phyloP scores from a whole-genome alignment of 108 stramenopile species.

The Nannochloropsis gaditana region DNA sequence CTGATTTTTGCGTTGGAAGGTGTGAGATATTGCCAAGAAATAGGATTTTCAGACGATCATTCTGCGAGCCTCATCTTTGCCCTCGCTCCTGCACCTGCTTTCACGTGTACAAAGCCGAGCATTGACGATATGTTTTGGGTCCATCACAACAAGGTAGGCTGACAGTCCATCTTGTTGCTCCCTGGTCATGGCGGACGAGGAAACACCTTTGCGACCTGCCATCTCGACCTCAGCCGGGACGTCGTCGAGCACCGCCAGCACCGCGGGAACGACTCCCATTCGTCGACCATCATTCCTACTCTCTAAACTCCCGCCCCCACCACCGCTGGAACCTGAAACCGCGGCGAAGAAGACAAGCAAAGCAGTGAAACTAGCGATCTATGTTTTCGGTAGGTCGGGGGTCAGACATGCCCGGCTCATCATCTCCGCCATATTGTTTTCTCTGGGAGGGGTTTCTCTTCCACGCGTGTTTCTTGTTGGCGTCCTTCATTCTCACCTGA shows the following conservation, averaged over 20 bases:
- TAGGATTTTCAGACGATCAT: too few relatives aligned
- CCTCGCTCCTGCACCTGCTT: too few relatives aligned
- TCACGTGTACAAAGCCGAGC: too few relatives aligned
- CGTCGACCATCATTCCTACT: neutral
- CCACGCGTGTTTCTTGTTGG: neutral
- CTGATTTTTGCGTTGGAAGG: too few relatives aligned
- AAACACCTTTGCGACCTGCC: neutral
- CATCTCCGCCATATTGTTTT: too few relatives aligned
- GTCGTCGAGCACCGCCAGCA: neutral
- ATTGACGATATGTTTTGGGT: too few relatives aligned
- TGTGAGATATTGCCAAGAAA: too few relatives aligned
- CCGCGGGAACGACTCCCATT: neutral
- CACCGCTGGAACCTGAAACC: neutral
- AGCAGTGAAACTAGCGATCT: neutral
- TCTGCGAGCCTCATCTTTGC: too few relatives aligned
- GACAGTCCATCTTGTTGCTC: too few relatives aligned
- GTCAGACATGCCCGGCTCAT: too few relatives aligned
- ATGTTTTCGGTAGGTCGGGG: neutral
- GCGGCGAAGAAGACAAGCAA: slow-evolving; percentile 10
- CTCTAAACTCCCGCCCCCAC: neutral
- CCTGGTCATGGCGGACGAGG: neutral
- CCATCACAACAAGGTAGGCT: too few relatives aligned
- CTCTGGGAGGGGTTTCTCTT: neutral
- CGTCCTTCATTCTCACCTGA: neutral
- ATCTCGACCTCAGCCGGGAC: slow-evolving; percentile 1